These are phyloP conservation scores for Phytophthora foliorum DNA, from an alignment of 352 stramenopile genomes.

Conservation along the genomic window DNA sequence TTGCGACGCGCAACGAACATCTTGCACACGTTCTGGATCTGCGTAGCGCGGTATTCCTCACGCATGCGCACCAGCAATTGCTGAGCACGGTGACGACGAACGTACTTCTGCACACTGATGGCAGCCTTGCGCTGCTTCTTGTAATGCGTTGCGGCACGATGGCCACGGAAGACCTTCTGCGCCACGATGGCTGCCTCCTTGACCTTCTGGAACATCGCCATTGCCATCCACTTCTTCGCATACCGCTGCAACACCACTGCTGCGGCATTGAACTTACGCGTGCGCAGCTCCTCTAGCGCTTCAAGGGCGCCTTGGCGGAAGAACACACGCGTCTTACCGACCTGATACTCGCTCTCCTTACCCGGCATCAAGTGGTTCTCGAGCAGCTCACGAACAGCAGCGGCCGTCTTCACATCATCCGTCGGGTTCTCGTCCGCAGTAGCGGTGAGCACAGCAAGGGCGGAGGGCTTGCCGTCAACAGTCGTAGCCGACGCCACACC, in stretches of 20 bases:
- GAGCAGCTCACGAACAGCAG: slow-evolving; percentile 63
- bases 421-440: slow-evolving; percentile 48
- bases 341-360: slow-evolving; percentile 76
- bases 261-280: slow-evolving; percentile 79
- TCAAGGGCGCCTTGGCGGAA: slow-evolving; percentile 95
- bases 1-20: slow-evolving; percentile 75
- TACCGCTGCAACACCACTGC: slow-evolving; percentile 88
- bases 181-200: slow-evolving; percentile 68
- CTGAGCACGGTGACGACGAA: slow-evolving; percentile 71
- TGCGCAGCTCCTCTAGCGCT: slow-evolving; percentile 88
- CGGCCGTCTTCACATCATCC: slow-evolving; percentile 45
- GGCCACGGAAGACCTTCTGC: slow-evolving; percentile 67
- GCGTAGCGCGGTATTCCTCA: slow-evolving; percentile 72
- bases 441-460: slow-evolving; percentile 46
- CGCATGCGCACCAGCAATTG: slow-evolving; percentile 69
- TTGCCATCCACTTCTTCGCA: slow-evolving; percentile 83
- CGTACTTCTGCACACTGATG: slow-evolving; percentile 73
- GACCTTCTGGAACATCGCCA: slow-evolving; percentile 66
- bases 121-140: slow-evolving; percentile 67
- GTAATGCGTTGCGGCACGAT: slow-evolving; percentile 58
- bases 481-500: slow-evolving; percentile 52
- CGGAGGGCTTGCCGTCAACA: slow-evolving; percentile 30
- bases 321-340: slow-evolving; percentile 95
- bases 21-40: slow-evolving; percentile 90
- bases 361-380: slow-evolving; percentile 66